Conservation (phyloP, 139 green algal genomes). For the Chlorella sp. region DNA sequence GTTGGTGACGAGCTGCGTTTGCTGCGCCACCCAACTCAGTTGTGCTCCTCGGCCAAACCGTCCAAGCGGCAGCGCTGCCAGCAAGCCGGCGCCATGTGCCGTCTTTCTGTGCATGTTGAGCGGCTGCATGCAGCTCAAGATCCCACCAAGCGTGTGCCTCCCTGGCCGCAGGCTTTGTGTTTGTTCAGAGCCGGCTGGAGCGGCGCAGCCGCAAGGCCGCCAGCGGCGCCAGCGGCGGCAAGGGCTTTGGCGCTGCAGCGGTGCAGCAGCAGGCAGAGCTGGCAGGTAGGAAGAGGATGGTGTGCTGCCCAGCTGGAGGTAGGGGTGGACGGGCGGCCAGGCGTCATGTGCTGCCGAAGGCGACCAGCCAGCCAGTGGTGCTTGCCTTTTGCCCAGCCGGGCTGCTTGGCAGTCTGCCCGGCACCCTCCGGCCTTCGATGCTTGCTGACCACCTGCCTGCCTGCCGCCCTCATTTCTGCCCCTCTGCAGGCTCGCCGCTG, state of each 20-base stretch:
- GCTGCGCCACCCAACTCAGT: background rate
- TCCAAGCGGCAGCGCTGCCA: background rate
- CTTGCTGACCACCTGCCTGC: background rate
- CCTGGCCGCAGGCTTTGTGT: conserved; percentile 22
- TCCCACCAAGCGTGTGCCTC: background rate
- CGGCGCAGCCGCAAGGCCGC: background rate
- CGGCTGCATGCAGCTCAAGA: no score
- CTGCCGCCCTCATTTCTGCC: background rate
- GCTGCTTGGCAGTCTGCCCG: no score
- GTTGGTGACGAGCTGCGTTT: no score
- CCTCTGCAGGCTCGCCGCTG: conserved; percentile 23
- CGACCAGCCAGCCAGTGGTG: no score
- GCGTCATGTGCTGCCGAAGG: no score
- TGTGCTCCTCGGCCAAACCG: no score
- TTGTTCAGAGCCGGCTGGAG: conserved; percentile 23
- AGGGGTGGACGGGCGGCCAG: no score
- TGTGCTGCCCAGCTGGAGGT: no score
- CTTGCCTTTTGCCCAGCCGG: no score
- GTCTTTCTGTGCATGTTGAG: no score
- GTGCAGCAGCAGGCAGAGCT: background rate
- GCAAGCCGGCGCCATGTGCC: background rate
- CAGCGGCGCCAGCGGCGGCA: background rate
- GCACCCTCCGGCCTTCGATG: no score
- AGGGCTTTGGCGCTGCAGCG: conserved; percentile 21
- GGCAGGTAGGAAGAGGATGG: no score